Evolutionary conservation across 2,329 filamentous ascomycete genomes (phyloP), one percentile per base, ranked within the genome.

Genomic region (Magnaporthiopsis rhizophila): DNA sequence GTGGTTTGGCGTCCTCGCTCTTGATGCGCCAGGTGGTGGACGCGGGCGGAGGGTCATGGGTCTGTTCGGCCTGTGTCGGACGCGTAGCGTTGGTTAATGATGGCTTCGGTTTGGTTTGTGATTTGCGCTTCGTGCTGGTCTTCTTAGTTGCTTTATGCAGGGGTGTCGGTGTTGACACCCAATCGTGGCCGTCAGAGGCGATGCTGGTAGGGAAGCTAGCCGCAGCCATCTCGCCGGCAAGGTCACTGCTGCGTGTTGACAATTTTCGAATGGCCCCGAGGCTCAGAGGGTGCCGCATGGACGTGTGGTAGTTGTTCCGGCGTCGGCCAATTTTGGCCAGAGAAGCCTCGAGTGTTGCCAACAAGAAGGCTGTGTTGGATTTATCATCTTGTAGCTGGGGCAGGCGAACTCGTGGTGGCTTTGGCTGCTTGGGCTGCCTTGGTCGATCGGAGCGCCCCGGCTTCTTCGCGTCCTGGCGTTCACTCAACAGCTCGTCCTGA

Each of bases 341-440:
- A 63, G 77, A 73, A 11, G 72, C 67, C 58, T 77, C 65, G 53
- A 83, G 79, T 67, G 79, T 82, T 65, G 73, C 70, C 1, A 75
- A 74, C 65, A 79, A 75, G 66, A 79, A 80, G 0, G 79, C 81
- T 0, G 74, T 80, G 30, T 78, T 80, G 15, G 71, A 72, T 66
- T 77, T 80, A 65, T 81, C 78, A 62, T 83, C 80, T 7, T 79
- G 79, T 36, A 79, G 67, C 2, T 79, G 77, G 5, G 76, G 74
- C 0, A 53, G 8, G 1, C 45, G 45, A 53, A 53, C 45, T 21
- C 7, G 45, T 24, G 45, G 80, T 1, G 75, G 74, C 53, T 74
- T 76, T 76, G 66, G 58, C 68, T 64, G 68, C 74, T 71, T 18
- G 70, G 66, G 57, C 58, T 59, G 57, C 38, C 59, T 63, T 69